Base-by-base conservation (phyloP, 441 rosid genomes). In the Metrosideros polymorpha region DNA sequence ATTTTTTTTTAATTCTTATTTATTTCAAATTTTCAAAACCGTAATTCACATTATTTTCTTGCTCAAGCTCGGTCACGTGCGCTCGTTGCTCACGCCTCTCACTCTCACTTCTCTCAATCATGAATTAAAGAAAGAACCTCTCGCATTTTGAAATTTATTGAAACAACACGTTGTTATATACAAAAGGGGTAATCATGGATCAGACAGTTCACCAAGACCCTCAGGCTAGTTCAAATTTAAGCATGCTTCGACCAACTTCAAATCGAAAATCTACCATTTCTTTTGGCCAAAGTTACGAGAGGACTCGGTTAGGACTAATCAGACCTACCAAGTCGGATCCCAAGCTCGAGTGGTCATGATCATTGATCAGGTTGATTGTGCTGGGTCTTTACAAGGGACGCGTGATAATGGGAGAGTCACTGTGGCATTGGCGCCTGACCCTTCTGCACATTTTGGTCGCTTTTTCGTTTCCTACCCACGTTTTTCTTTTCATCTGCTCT, bases 191-290 rank as follows among this genome's bases (percentile, higher is more conserved):
- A 5, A 35, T 29, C 43, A 71, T 0, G n/a, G n/a, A 19, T 35
- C 0, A 5, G 2, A 39, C 14, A 35, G 4, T 71, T 42, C n/a
- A 10, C 2, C 13, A 3, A 35, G 15, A 32, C 7, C 7, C 0
- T 63, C 1, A 5, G 3, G 14, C 27, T 63, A 0, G 12, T 3
- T 63, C 0, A 32, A 27, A 35, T 63, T 63, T 63, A 63, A 63
- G 47, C 25, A 8, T 22, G 7, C 15, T 6, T 35, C 2, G 4
- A 22, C 39, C n/a, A 39, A 35, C 47, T 35, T 12, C 2, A 6
- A 9, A 3, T 19, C 0, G 0, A 35, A 35, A 35, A 35, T 71
- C 15, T 42, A 12, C 47, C 27, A 9, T 22, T 22, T 22, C 13
- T 42, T 39, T 71, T 10, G 17, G 17, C 79, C 42, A 22, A 71